Evolutionary conservation across 768 basidiomycete genomes (phyloP).

Genomic region (Fibroporia radiculosa): DNA sequence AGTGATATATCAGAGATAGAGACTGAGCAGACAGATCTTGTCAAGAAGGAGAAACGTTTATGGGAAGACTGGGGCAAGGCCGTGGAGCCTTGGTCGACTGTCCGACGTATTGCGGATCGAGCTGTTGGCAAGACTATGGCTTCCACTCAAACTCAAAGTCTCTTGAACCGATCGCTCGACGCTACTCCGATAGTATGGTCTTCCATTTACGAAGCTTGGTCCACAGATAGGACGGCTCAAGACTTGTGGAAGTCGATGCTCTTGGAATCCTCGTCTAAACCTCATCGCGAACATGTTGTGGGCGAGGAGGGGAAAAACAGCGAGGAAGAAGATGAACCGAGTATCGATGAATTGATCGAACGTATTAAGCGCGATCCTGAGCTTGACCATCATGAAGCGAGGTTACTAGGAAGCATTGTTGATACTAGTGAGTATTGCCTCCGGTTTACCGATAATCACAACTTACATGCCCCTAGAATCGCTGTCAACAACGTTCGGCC

Average conservation of each 20-base stretch:
- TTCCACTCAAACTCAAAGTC: slow-evolving; percentile 13
- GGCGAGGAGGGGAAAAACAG: slow-evolving; percentile 23
- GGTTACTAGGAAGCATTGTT: slow-evolving; percentile 79
- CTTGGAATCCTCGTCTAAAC: slow-evolving; percentile 38
- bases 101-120: slow-evolving; percentile 68
- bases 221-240: slow-evolving; percentile 38
- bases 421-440: slow-evolving; percentile 49
- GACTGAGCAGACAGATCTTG: neutral
- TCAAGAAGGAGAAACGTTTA: slow-evolving; percentile 26
- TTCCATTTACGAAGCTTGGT: slow-evolving; percentile 61
- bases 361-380: slow-evolving; percentile 65
- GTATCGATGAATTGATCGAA: slow-evolving; percentile 66
- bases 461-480: slow-evolving; percentile 41
- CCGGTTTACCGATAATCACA: slow-evolving; percentile 4
- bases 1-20: slow-evolving; percentile 7
- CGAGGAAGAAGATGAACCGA: slow-evolving; percentile 15
- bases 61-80: slow-evolving; percentile 63
- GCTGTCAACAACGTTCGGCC: slow-evolving; percentile 76
- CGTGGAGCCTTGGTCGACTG: slow-evolving; percentile 62
- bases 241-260: slow-evolving; percentile 55
- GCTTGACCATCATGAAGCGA: slow-evolving; percentile 75
- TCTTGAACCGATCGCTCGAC: slow-evolving; percentile 39
- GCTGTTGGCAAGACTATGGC: slow-evolving; percentile 61
- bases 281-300: slow-evolving; percentile 23
- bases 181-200: slow-evolving; percentile 61